A percentile compares a stretch with the other conserved stretches of the same genome.
These are phyloP conservation scores for Avicennia marina DNA, from an alignment of 257 asterid genomes.

Conservation along the genomic window DNA sequence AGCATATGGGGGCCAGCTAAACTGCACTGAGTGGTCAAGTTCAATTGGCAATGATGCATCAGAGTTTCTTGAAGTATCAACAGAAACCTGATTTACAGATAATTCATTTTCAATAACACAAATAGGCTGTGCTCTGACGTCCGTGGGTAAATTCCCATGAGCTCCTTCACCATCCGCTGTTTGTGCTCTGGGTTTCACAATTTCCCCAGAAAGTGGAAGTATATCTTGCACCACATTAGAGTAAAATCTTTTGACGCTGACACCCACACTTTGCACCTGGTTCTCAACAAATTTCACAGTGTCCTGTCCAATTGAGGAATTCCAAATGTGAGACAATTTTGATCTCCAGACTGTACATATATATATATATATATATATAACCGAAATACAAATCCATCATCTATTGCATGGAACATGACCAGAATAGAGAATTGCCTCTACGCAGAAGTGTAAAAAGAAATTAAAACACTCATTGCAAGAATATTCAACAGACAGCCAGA, in stretches of 20 bases:
- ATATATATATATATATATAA: too few species aligned
- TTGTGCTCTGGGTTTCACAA: constrained; percentile 13
- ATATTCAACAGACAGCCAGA: background rate
- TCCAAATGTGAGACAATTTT: background rate
- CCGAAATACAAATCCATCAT: background rate
- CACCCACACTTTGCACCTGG: constrained; percentile 59
- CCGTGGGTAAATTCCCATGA: constrained; percentile 6
- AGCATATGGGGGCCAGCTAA: constrained; percentile 3
- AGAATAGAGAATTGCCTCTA: background rate
- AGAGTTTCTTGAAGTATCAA: constrained; percentile 3
- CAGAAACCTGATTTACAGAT: constrained; percentile 17
- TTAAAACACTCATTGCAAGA: background rate
- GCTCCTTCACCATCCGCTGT: constrained; percentile 14
- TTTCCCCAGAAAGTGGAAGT: constrained; percentile 29
- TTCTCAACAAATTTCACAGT: constrained; percentile 50
- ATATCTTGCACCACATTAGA: constrained; percentile 50
- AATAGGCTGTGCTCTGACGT: constrained; percentile 9
- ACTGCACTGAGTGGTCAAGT: constrained; percentile 5
- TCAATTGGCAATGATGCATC: constrained; percentile 6
- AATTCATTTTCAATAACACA: constrained; percentile 14
- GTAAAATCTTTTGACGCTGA: constrained; percentile 45
- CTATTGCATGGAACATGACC: background rate
- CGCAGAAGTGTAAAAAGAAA: background rate
- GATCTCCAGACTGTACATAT: background rate
- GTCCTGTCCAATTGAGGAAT: constrained; percentile 39